Base-by-base conservation (phyloP, 148 eudicot genomes). In the Vaccinium vitisidaea region DNA sequence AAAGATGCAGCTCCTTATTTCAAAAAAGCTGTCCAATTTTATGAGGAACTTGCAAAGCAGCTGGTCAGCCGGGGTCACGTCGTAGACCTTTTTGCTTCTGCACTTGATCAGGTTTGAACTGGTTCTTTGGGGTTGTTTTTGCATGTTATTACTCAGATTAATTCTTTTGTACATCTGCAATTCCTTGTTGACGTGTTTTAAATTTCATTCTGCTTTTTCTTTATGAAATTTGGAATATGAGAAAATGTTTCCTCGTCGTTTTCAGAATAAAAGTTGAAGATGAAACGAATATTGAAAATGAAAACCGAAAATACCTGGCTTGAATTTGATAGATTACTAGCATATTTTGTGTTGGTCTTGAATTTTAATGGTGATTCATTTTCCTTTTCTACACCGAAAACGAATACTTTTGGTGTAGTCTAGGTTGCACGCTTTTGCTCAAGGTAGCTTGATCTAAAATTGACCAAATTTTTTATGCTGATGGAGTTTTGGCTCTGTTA, bases 1-100 rank as follows among this genome's bases (percentile, higher is more conserved):
- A 96, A 96, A 90, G 99, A 95, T 88, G 99, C 98, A 54, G 99
- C 97, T 89, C 97, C 99, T 55, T 93, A 75, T 89, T 96, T 94
- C 82, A 96, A 91, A 80, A 96, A 96, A 55, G 98, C 99, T 12
- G 97, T 92, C 36, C 92, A 93, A 55, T 96, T 91, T 89, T 96
- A 93, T 83, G 99, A 94, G 56, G 92, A 83, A 77, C 82, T 96
- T 73, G 90, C 97, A 23, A 90, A 94, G 85, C 99, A 94, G 91
- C 90, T 96, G 49, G 98, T 93, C 85, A 92, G 90, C 86, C 98
- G 95, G 89, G 99, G 99, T 81, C 98, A 96, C 87, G 94, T 96
- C 7, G 86, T 96, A 80, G 99, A 96, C 86, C 92, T 96, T 86
- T 96, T 94, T 89, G 99, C 99, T 39, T 96, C 99, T 80, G 99